A percentile compares a stretch with the other conserved stretches of the same genome.
Conservation (phyloP, 2,329 filamentous ascomycete genomes). For the Neofusicoccum umdonicola region DNA sequence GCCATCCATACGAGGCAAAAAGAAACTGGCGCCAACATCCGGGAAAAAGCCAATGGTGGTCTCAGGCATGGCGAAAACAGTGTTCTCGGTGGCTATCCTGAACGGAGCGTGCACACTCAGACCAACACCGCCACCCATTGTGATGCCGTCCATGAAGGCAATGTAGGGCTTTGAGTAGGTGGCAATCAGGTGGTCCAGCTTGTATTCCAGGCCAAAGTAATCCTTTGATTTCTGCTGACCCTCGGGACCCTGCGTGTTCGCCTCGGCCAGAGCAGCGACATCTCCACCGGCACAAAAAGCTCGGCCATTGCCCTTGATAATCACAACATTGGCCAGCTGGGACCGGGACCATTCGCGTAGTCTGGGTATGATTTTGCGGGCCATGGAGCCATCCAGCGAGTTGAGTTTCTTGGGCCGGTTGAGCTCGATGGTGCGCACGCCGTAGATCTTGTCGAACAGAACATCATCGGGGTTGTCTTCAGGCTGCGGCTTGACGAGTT, state of each 20-base stretch:
- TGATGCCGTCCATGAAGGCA: slow-evolving; percentile 95
- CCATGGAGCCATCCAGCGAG: slow-evolving; percentile 91
- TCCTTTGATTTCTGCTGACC: slow-evolving; percentile 74
- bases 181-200: slow-evolving; percentile 90
- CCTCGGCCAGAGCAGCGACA: slow-evolving; percentile 72
- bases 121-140: slow-evolving; percentile 96
- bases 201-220: slow-evolving; percentile 95
- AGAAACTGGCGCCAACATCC: slow-evolving; percentile 95
- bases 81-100: slow-evolving; percentile 93
- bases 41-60: slow-evolving; percentile 99
- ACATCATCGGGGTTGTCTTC: slow-evolving; percentile 85
- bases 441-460: slow-evolving; percentile 83
- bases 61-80: slow-evolving; percentile 96
- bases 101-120: slow-evolving; percentile 93
- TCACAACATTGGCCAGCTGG: slow-evolving; percentile 84
- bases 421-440: slow-evolving; percentile 86
- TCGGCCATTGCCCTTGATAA: slow-evolving; percentile 85
- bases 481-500: slow-evolving; percentile 53
- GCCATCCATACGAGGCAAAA: slow-evolving; percentile 86
- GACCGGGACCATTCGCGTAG: slow-evolving; percentile 94
- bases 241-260: slow-evolving; percentile 65
- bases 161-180: slow-evolving; percentile 92
- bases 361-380: slow-evolving; percentile 85
- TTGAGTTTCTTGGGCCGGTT: slow-evolving; percentile 93
- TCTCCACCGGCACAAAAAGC: slow-evolving; percentile 95